Conservation (phyloP, 163 green algal genomes). For the Chloromonas sp. region DNA sequence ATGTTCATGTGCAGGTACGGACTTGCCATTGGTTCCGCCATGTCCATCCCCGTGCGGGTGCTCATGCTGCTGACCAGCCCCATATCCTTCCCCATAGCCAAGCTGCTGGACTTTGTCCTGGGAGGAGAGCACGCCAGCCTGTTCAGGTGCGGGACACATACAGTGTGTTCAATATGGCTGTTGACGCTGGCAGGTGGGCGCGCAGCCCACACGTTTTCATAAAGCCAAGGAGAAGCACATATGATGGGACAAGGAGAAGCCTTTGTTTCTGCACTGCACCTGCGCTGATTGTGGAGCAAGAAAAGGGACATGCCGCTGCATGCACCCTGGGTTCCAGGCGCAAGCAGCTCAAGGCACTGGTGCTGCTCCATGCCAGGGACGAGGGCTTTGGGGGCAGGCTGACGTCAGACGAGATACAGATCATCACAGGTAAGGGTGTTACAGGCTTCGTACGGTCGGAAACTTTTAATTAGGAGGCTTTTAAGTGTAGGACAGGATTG, state of each 20-base stretch:
- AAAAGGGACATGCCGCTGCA: too few species aligned
- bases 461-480: neutral
- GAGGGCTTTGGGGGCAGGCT: slow-evolving; percentile 63
- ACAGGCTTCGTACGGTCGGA: neutral
- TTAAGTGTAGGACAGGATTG: neutral
- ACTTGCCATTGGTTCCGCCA: slow-evolving; percentile 54
- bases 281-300: too few species aligned
- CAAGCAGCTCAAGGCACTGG: slow-evolving; percentile 75
- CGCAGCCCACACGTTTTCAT: neutral
- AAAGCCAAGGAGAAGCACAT: neutral
- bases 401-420: slow-evolving; percentile 58
- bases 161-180: too few species aligned
- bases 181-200: too few species aligned
- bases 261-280: too few species aligned
- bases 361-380: slow-evolving; percentile 35
- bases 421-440: slow-evolving; percentile 53
- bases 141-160: slow-evolving; percentile 23
- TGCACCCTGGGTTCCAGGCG: slow-evolving; percentile 26
- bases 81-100: slow-evolving; percentile 46
- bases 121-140: slow-evolving; percentile 37
- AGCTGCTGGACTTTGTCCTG: slow-evolving; percentile 79
- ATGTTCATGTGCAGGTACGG: slow-evolving; percentile 45
- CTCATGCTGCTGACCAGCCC: slow-evolving; percentile 28
- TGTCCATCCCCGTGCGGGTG: slow-evolving; percentile 6
- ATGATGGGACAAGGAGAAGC: neutral